Conservation (phyloP, 2,329 filamentous ascomycete genomes). For the Magnaporthiopsis rhizophila region DNA sequence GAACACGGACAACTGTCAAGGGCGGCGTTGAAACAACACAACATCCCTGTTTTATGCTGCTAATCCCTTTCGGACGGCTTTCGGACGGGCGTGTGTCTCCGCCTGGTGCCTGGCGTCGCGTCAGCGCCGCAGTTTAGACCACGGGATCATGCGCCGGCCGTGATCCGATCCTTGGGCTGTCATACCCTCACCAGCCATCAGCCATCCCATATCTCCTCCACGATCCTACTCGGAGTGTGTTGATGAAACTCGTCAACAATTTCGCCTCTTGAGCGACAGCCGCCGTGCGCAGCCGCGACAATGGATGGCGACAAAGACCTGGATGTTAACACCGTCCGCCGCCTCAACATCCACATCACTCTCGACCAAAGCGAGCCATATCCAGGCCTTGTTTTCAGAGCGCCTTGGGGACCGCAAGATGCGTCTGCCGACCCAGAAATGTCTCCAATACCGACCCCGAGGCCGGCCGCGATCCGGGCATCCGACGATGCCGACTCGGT, state of each 20-base stretch:
- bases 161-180: background rate
- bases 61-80: background rate
- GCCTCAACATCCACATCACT: background rate
- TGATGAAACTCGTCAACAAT: background rate
- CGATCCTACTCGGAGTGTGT: background rate
- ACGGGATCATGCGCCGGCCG: background rate
- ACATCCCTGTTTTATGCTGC: background rate
- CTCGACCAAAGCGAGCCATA: background rate
- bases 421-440: background rate
- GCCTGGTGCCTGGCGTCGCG: background rate
- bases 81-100: background rate
- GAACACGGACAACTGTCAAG: background rate
- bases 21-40: background rate
- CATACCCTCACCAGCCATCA: background rate
- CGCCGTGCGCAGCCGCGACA: background rate
- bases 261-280: background rate
- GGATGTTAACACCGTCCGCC: background rate
- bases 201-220: background rate
- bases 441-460: background rate
- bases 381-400: background rate
- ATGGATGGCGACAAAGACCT: background rate
- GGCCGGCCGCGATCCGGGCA: background rate
- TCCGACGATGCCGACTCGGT: background rate
- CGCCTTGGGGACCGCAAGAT: background rate
- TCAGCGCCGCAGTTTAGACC: background rate